A percentile compares a stretch with the other conserved stretches of the same genome.
phyloP scores from a whole-genome alignment of 2,329 filamentous ascomycete genomes.

The Paracoccidioides brasiliensis region DNA sequence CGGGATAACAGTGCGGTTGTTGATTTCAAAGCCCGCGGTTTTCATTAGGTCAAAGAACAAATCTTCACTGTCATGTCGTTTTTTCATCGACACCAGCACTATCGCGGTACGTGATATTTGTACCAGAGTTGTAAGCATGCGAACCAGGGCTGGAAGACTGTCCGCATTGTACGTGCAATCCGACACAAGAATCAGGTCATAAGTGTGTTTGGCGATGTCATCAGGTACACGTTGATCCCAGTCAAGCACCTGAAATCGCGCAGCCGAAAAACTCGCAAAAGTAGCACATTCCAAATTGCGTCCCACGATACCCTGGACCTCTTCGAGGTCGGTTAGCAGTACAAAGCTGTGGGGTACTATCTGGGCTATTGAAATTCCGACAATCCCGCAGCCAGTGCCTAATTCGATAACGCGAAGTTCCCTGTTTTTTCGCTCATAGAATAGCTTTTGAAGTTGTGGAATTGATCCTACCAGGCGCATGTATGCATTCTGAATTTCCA shows the following conservation, averaged over 20 bases:
- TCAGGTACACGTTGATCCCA: slow-evolving; percentile 43
- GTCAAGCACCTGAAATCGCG: slow-evolving; percentile 44
- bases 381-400: slow-evolving; percentile 55
- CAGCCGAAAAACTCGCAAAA: slow-evolving; percentile 29
- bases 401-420: slow-evolving; percentile 47
- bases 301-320: slow-evolving; percentile 47
- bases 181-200: slow-evolving; percentile 51
- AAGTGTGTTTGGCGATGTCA: slow-evolving; percentile 23
- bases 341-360: slow-evolving; percentile 40
- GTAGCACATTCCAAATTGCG: slow-evolving; percentile 40
- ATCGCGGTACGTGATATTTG: slow-evolving; percentile 36
- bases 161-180: slow-evolving; percentile 65
- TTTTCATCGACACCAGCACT: slow-evolving; percentile 52
- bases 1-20: slow-evolving; percentile 21
- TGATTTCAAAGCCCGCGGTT: slow-evolving; percentile 22
- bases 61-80: slow-evolving; percentile 52
- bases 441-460: slow-evolving; percentile 21
- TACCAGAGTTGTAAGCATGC: slow-evolving; percentile 40
- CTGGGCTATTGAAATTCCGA: slow-evolving; percentile 50
- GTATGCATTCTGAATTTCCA: slow-evolving; percentile 37
- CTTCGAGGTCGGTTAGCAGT: slow-evolving; percentile 51
- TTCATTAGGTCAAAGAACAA: slow-evolving; percentile 52
- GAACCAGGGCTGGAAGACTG: slow-evolving; percentile 50
- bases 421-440: slow-evolving; percentile 17
- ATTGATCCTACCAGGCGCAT: slow-evolving; percentile 16